phyloP scores from a whole-genome alignment of 108 stramenopile genomes.

The Cyclotella atomus region DNA sequence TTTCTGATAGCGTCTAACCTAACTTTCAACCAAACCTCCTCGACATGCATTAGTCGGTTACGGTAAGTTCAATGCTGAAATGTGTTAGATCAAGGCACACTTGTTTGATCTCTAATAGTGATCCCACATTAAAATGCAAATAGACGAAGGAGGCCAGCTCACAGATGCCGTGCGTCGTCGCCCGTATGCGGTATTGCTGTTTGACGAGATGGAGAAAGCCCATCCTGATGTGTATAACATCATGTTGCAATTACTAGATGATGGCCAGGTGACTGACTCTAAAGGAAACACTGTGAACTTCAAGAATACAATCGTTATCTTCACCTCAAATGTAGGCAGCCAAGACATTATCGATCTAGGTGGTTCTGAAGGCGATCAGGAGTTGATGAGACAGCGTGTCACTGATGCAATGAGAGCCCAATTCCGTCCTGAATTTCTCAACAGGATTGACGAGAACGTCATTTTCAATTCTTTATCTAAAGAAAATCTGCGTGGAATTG shows the following conservation, averaged over 20 bases:
- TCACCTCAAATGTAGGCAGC: constrained; percentile 97
- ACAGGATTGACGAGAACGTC: constrained; percentile 95
- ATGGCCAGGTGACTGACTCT: constrained; percentile 97
- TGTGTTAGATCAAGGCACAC: too few relatives aligned
- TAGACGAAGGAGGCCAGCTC: constrained; percentile 98
- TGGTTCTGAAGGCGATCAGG: constrained; percentile 63
- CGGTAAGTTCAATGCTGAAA: too few relatives aligned
- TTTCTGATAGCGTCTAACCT: neutral
- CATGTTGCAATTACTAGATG: constrained; percentile 97
- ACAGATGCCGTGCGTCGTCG: constrained; percentile 97
- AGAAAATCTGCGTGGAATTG: constrained; percentile 89
- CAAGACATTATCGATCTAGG: constrained; percentile 86
- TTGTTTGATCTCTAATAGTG: too few relatives aligned
- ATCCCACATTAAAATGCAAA: too few relatives aligned
- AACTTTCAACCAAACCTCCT: too few relatives aligned
- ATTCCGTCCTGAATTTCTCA: constrained; percentile 98
- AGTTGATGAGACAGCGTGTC: constrained; percentile 68
- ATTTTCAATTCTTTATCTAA: constrained; percentile 94
- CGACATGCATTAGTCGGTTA: too few relatives aligned
- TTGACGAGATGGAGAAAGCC: constrained; percentile 99
- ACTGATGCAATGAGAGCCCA: constrained; percentile 75
- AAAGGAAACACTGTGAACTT: constrained; percentile 97
- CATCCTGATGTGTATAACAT: constrained; percentile 98
- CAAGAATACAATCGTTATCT: constrained; percentile 94
- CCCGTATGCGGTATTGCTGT: constrained; percentile 95